Base-by-base conservation (phyloP, 805 yeast species). In the Kodamaea lidongshanica region DNA sequence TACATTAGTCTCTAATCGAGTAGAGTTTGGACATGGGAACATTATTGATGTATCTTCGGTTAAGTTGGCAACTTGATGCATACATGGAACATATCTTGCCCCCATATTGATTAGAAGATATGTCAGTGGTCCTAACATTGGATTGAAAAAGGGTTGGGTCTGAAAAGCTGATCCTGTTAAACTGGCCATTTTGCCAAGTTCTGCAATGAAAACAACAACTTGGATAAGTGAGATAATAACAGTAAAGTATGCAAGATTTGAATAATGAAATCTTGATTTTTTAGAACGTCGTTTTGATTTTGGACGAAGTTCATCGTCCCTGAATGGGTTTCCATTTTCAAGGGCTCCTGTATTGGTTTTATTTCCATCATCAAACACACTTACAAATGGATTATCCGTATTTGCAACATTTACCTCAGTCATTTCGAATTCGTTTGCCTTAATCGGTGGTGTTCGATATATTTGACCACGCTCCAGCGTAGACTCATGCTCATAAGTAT, bases 61-160 rank as follows among this genome's bases (percentile, higher is more conserved):
- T 28, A 77, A 48, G 4, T 65, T 67, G 16, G 50, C 45, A 15
- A 78, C 61, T 22, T 50, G 44, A 25, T 70, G 71, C 85, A 80
- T 77, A 47, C 88, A 80, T 0, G 87, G 85, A 2, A 71, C 65
- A 48, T 77, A 80, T 17, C 87, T 51, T 3, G 85, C 78, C 2
- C 88, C 88, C 70, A 77, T 69, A 41, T 75, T 71, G 34, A 80
- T 77, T 45, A 74, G 65, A 1, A 79, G 58, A 43, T 77, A 77
- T 0, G 78, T 56, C 3, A 85, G 77, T 8, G 88, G 88, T 1
- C 88, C 88, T 16, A 80, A 49, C 87, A 80, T 79, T 5, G 87
- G 88, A 48, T 80, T 80, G 59, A 80, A 77, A 37, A 74, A 70
- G 4, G 88, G 88, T 41, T 76, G 52, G 0, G 83, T 75, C 46